Evolutionary conservation across 176 grass and related monocot species (phyloP).

Genomic region (Oropetium thomaeum): DNA sequence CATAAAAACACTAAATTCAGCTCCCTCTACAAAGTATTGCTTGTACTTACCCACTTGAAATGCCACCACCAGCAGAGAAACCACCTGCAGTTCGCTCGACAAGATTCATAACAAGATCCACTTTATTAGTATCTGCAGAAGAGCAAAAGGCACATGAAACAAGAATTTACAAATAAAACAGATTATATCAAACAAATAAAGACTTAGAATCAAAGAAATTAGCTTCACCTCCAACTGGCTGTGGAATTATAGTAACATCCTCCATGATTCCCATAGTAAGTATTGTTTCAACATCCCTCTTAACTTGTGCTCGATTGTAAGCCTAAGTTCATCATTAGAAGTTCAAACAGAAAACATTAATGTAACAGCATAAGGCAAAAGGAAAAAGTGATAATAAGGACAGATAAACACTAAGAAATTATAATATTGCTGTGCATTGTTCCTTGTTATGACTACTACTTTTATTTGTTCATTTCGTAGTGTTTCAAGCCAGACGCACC

Average conservation of each 20-base stretch:
- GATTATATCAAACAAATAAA: conserved; percentile 7
- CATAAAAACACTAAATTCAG: neutral
- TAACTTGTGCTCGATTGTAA: conserved; percentile 82
- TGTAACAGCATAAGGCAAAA: conserved; percentile 16
- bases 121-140: conserved; percentile 84
- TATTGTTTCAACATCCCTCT: conserved; percentile 98
- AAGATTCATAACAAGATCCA: conserved; percentile 99
- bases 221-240: conserved; percentile 72
- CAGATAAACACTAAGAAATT: neutral
- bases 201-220: conserved; percentile 23
- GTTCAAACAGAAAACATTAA: conserved; percentile 17
- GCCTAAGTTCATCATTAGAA: conserved; percentile 56
- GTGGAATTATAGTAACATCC: conserved; percentile 92
- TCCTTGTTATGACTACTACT: neutral
- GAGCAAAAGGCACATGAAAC: conserved; percentile 22
- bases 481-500: conserved; percentile 6
- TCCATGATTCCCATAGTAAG: conserved; percentile 99
- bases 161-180: neutral
- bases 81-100: conserved; percentile 93
- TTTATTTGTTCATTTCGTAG: neutral
- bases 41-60: conserved; percentile 91
- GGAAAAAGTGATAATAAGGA: neutral
- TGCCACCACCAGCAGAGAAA: conserved; percentile 98
- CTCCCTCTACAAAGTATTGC: conserved; percentile 3
- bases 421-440: neutral